These are phyloP conservation scores for Alternaria novae-zelandiae DNA, from an alignment of 2,329 filamentous ascomycete species.

Conservation along the genomic window DNA sequence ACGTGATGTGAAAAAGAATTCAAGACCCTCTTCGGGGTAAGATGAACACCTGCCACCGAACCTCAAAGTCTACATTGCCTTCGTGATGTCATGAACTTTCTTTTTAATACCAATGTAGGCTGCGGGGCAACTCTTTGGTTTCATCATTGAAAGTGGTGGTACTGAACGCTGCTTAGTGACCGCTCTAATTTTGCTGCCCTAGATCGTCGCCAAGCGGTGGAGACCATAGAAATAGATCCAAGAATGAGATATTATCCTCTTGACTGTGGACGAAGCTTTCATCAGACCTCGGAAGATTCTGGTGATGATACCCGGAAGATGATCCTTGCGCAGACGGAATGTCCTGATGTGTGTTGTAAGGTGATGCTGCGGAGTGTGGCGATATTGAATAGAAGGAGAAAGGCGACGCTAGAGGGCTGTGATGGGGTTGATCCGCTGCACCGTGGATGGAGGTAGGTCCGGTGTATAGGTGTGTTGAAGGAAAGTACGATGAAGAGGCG, in stretches of 20 bases:
- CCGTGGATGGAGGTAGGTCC: background rate
- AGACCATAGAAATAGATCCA: background rate
- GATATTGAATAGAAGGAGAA: background rate
- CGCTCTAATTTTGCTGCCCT: background rate
- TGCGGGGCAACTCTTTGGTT: background rate
- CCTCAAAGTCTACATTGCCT: background rate
- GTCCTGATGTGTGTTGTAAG: background rate
- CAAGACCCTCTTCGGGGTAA: background rate
- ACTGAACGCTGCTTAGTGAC: background rate
- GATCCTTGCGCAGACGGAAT: background rate
- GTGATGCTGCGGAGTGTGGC: background rate
- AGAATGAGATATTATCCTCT: background rate
- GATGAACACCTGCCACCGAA: background rate
- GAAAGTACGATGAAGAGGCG: background rate
- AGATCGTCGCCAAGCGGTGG: background rate
- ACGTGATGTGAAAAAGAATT: background rate
- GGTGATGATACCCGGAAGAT: background rate
- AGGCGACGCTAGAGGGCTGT: background rate
- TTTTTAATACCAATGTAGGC: background rate
- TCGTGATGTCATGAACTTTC: background rate
- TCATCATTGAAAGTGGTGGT: fast-evolving
- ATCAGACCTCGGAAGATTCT: background rate
- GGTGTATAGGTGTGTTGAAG: background rate
- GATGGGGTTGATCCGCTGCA: background rate
- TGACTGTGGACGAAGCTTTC: background rate